These are phyloP conservation scores for Lipomyces kockii DNA, from an alignment of 805 yeast species.

Conservation along the genomic window DNA sequence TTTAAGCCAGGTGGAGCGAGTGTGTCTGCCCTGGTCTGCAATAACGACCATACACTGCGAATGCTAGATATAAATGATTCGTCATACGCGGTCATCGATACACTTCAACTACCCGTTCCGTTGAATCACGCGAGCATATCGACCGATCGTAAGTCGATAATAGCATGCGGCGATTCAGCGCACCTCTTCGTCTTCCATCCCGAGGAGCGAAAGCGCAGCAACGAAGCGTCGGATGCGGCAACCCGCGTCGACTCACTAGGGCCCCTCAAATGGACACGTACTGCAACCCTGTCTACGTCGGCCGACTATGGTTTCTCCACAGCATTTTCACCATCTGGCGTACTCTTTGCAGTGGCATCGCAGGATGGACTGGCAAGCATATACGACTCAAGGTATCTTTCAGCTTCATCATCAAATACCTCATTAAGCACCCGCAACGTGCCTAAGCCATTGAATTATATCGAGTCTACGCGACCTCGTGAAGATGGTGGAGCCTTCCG, in stretches of 20 bases:
- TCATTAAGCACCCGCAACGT: not conserved
- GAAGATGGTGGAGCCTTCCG: constrained; percentile 66
- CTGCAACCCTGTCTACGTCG: constrained; percentile 55
- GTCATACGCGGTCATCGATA: constrained; percentile 51
- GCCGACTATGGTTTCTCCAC: constrained; percentile 86
- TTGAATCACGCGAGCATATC: constrained; percentile 75
- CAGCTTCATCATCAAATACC: constrained; percentile 55
- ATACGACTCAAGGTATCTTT: constrained; percentile 72
- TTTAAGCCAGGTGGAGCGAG: constrained; percentile 45
- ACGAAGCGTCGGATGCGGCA: not conserved
- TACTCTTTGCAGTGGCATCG: constrained; percentile 75
- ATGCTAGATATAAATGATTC: constrained; percentile 60
- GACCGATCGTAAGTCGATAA: constrained; percentile 61
- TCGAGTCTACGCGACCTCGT: constrained; percentile 52
- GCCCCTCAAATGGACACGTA: constrained; percentile 42
- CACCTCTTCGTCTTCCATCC: constrained; percentile 60
- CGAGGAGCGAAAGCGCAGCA: constrained; percentile 42
- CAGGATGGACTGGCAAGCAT: constrained; percentile 82
- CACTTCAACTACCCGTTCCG: constrained; percentile 62
- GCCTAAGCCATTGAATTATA: constrained; percentile 43
- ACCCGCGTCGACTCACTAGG: not conserved
- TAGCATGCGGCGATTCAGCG: constrained; percentile 79
- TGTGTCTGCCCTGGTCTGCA: constrained; percentile 69
- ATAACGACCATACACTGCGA: constrained; percentile 78
- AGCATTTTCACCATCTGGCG: constrained; percentile 75